Conservation (phyloP, 352 stramenopile species). For the Phytopythium aichiense region DNA sequence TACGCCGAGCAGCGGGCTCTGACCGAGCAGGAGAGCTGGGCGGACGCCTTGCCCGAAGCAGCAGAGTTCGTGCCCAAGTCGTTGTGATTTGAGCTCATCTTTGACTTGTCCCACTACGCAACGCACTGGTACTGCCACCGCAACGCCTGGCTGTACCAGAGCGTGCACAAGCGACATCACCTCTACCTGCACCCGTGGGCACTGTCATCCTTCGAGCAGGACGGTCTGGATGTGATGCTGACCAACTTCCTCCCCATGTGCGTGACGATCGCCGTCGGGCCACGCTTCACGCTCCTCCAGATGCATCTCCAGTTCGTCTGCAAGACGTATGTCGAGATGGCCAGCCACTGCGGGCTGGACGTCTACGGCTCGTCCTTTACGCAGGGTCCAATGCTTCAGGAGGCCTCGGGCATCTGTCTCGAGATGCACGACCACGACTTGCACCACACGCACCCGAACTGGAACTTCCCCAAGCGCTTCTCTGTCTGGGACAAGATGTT, state of each 20-base stretch:
- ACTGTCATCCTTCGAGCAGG: constrained; percentile 58
- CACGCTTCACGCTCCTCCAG: constrained; percentile 30
- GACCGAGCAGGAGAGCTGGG: background rate
- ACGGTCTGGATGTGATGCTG: constrained; percentile 40
- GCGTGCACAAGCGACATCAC: constrained; percentile 64
- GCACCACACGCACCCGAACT: constrained; percentile 52
- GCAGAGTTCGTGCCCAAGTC: constrained; percentile 51
- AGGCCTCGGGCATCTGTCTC: constrained; percentile 28
- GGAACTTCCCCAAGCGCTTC: constrained; percentile 73
- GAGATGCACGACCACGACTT: constrained; percentile 58
- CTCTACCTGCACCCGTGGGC: constrained; percentile 45
- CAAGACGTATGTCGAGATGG: constrained; percentile 71
- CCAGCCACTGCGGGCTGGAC: constrained; percentile 53
- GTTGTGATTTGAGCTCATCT: constrained; percentile 51
- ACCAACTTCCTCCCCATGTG: constrained; percentile 53
- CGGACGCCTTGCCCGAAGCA: constrained; percentile 11
- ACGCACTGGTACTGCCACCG: constrained; percentile 50
- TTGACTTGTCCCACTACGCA: constrained; percentile 61
- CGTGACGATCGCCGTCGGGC: constrained; percentile 17
- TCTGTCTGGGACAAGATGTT: constrained; percentile 66
- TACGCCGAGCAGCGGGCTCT: constrained; percentile 6
- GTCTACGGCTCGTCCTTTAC: constrained; percentile 59
- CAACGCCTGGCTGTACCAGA: constrained; percentile 37
- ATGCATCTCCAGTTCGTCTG: constrained; percentile 56
- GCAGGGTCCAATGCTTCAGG: constrained; percentile 42